Evolutionary conservation across 1,284 basidiomycete genomes (phyloP).

Genomic region (Malassezia globosa): DNA sequence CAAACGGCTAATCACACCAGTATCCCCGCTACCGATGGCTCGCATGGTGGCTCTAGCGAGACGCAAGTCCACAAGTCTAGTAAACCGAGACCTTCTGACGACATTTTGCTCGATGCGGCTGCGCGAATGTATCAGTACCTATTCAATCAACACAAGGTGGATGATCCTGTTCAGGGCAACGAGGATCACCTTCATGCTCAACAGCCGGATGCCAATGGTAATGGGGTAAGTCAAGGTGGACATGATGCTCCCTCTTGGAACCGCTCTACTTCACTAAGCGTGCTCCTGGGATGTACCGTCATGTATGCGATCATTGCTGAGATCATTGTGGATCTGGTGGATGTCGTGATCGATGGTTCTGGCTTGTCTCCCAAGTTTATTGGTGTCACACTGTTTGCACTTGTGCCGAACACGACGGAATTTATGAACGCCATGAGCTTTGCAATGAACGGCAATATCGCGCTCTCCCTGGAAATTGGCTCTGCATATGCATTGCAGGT

Average conservation of each 20-base stretch:
- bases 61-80: not conserved
- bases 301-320: conserved; percentile 94
- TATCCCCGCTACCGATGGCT: not conserved
- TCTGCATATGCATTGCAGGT: conserved; percentile 97
- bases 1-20: not conserved
- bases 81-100: conserved; percentile 1
- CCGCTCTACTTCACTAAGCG: conserved; percentile 29
- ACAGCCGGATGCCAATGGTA: conserved; percentile 54
- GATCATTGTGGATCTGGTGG: conserved; percentile 85
- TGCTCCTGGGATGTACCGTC: conserved; percentile 60
- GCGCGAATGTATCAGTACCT: conserved; percentile 12
- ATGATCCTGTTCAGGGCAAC: not conserved
- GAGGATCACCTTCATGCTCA: too few species aligned
- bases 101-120: conserved; percentile 4
- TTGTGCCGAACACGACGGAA: conserved; percentile 97
- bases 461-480: conserved; percentile 90
- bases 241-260: conserved; percentile 77
- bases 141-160: conserved; percentile 12
- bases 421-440: conserved; percentile 99
- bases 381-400: conserved; percentile 86
- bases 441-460: conserved; percentile 91
- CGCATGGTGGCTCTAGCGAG: not conserved
- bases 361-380: conserved; percentile 96
- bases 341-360: conserved; percentile 81
- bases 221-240: conserved; percentile 63